Evolutionary conservation across 768 basidiomycete species (phyloP).

Genomic region (Saitozyma podzolica): DNA sequence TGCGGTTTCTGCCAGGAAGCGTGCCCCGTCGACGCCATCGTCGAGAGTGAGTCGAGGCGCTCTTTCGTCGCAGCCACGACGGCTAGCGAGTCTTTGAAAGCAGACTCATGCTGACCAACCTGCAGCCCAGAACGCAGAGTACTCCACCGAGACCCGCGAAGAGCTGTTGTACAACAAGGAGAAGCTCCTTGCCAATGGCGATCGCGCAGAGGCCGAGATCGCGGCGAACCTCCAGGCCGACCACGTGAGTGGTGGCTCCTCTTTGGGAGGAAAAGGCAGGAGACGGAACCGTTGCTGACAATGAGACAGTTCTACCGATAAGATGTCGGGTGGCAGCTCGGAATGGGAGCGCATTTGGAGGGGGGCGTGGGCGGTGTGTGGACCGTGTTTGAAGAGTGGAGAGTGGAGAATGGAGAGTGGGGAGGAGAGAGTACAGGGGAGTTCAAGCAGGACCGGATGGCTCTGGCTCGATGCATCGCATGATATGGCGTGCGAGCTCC

Average conservation of each 20-base stretch:
- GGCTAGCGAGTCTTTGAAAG: background rate
- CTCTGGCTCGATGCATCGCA: too few species aligned
- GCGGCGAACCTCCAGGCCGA: conserved; percentile 71
- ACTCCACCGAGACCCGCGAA: conserved; percentile 94
- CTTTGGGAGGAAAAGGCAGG: background rate
- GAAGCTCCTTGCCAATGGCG: conserved; percentile 93
- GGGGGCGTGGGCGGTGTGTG: too few species aligned
- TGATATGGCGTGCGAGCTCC: too few species aligned
- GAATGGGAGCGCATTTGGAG: too few species aligned
- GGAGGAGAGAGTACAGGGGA: too few species aligned
- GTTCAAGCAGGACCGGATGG: too few species aligned
- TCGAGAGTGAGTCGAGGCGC: conserved; percentile 75
- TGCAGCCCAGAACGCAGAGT: conserved; percentile 94
- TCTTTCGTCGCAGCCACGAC: background rate
- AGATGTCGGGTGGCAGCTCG: too few species aligned
- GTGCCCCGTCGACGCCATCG: conserved; percentile 98
- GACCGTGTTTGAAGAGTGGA: too few species aligned
- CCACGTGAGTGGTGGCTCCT: conserved; percentile 46
- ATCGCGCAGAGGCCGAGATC: conserved; percentile 94
- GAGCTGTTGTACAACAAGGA: conserved; percentile 99
- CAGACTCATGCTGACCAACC: conserved; percentile 1
- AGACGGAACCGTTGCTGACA: background rate
- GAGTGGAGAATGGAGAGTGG: too few species aligned
- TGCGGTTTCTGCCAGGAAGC: conserved; percentile 99
- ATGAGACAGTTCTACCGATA: conserved; percentile 16